These are phyloP conservation scores for Sphaerulina vaccinii DNA, from an alignment of 2,329 filamentous ascomycete species.

Conservation along the genomic window DNA sequence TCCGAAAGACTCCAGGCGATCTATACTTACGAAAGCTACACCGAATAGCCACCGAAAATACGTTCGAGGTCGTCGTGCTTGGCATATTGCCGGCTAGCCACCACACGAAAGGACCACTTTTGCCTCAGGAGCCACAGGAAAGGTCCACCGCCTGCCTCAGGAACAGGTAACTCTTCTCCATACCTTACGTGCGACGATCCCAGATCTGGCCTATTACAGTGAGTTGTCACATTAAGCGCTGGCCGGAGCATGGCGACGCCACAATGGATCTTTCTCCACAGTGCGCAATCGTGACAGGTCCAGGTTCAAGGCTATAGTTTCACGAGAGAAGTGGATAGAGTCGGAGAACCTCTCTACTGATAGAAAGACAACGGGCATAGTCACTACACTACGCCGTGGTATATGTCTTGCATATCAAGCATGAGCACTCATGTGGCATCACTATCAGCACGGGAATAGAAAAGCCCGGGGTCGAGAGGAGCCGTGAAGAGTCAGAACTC, in stretches of 20 bases:
- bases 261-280: not conserved
- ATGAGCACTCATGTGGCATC: too few species aligned
- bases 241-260: too few species aligned
- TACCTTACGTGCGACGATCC: conserved; percentile 2
- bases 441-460: too few species aligned
- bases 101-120: not conserved
- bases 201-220: not conserved
- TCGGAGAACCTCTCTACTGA: too few species aligned
- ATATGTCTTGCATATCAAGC: too few species aligned
- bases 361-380: too few species aligned
- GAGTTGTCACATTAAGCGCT: too few species aligned
- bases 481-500: too few species aligned
- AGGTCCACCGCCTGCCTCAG: not conserved
- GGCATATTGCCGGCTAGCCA: not conserved
- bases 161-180: not conserved
- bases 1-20: not conserved
- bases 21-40: not conserved
- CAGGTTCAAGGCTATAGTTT: too few species aligned
- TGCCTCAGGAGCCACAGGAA: not conserved
- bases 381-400: too few species aligned
- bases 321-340: too few species aligned
- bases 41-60: conserved; percentile 1
- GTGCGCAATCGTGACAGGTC: not conserved
- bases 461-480: too few species aligned
- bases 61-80: not conserved